Base-by-base conservation (phyloP, 129 eudicot species). In the Centrapalus pauciflorus region DNA sequence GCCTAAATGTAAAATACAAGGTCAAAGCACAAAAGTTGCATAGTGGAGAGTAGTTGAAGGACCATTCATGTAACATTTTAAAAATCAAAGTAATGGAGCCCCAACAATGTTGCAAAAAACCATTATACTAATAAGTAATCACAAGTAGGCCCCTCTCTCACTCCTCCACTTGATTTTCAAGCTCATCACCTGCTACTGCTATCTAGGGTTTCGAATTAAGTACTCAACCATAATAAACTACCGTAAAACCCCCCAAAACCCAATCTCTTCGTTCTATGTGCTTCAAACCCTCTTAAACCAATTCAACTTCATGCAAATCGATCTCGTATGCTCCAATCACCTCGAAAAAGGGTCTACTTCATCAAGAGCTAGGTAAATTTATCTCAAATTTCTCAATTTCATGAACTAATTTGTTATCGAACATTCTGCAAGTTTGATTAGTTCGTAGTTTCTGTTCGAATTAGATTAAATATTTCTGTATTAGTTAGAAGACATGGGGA, bases 401-500 rank as follows among this genome's bases (percentile, higher is more conserved):
- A 13, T 7, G 5, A 29, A 24, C 66, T 24, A 24, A 33, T 32
- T 32, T 14, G n/a, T 57, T 19, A 41, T 13, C 37, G 37, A 28
- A 29, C 65, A 40, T 70, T 60, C 65, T 28, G 49, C 7, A 34
- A 55, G 21, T 48, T 29, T 10, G 19, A 57, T 25, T n/a, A 55
- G 45, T 19, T 56, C 2, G 62, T 50, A 51, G 61, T 25, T 75
- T 56, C 50, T 41, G 68, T 40, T 64, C 30, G 20, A 64, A 21
- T 70, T 58, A 73, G 64, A 7, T 32, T 58, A 20, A 61, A 64
- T 12, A 43, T 40, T 51, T 60, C 16, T 34, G 50, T 21, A 48
- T 72, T 51, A 61, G 68, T 66, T 51, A 41, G 78, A 75, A 64
- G 72, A 27, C 71, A 87, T 87, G 95, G 95, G 95, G 82, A 87